These are phyloP conservation scores for Mycena maculata DNA, from an alignment of 768 basidiomycete genomes.

Conservation along the genomic window DNA sequence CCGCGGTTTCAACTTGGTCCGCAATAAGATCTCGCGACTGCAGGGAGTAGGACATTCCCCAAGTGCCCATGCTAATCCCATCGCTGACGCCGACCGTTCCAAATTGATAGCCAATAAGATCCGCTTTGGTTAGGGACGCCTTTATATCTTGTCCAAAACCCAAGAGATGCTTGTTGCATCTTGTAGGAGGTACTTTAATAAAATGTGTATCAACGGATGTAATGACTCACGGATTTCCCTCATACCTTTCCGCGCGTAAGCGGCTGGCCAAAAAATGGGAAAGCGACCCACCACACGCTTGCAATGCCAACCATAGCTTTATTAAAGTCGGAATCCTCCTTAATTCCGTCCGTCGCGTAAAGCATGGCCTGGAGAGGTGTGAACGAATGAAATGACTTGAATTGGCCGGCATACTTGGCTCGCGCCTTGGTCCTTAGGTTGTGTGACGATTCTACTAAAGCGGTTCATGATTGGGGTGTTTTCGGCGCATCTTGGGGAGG, in stretches of 20 bases:
- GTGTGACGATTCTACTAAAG: constrained; percentile 86
- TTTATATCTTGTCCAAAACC: constrained; percentile 90
- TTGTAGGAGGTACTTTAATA: constrained; percentile 48
- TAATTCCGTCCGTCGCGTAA: constrained; percentile 96
- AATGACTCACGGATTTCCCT: constrained; percentile 92
- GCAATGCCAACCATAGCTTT: constrained; percentile 98
- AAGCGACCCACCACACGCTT: constrained; percentile 86
- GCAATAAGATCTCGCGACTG: constrained; percentile 98
- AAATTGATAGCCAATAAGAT: constrained; percentile 95
- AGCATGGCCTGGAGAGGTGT: constrained; percentile 86
- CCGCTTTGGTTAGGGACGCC: constrained; percentile 73
- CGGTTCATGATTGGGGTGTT: constrained; percentile 68
- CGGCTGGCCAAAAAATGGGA: constrained; percentile 26
- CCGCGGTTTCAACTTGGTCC: constrained; percentile 95
- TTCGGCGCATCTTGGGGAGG: constrained; percentile 51
- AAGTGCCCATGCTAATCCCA: constrained; percentile 98
- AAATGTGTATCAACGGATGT: background rate
- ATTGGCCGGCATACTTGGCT: constrained; percentile 71
- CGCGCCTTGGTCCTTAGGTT: constrained; percentile 94
- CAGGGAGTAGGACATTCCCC: constrained; percentile 94
- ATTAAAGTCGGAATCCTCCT: constrained; percentile 83
- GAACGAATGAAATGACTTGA: constrained; percentile 27
- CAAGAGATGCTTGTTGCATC: constrained; percentile 95
- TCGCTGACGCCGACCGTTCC: constrained; percentile 98
- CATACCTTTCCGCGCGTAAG: constrained; percentile 75